Conservation (phyloP, 1,284 basidiomycete genomes). For the Puccinia brachypodii region DNA sequence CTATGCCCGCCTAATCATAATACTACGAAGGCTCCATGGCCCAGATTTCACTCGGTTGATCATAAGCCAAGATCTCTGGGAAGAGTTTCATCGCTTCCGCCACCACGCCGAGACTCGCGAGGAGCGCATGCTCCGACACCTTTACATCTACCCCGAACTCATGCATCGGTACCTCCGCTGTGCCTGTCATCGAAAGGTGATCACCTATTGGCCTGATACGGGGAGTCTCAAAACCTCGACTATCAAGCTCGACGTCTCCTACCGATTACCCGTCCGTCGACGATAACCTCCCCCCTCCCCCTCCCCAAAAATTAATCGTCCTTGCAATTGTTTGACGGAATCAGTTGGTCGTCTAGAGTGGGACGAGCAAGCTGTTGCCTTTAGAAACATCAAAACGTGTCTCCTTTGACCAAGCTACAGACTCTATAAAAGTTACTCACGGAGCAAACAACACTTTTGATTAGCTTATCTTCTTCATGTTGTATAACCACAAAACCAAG, state of each 20-base stretch:
- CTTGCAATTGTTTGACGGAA: too few species aligned
- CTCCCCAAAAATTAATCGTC: too few species aligned
- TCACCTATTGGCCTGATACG: background rate
- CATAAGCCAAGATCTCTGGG: background rate
- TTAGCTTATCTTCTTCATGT: too few species aligned
- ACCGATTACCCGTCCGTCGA: background rate
- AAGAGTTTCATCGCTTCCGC: background rate
- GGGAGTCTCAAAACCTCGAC: background rate
- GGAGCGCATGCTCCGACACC: background rate
- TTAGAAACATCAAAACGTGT: too few species aligned
- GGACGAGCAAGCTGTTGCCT: too few species aligned
- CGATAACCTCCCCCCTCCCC: background rate
- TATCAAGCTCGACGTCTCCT: background rate
- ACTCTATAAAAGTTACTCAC: too few species aligned
- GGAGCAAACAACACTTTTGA: too few species aligned
- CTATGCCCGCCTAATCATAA: background rate
- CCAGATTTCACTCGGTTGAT: background rate
- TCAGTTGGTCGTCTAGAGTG: too few species aligned
- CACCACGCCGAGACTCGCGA: background rate
- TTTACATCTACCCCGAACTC: background rate
- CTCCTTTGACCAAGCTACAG: too few species aligned
- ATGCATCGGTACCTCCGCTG: background rate
- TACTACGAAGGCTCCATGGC: background rate
- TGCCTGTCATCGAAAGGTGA: background rate
- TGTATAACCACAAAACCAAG: too few species aligned